Conservation (phyloP, 1,139 yeast species). For the Suhomyces bribrorum region DNA sequence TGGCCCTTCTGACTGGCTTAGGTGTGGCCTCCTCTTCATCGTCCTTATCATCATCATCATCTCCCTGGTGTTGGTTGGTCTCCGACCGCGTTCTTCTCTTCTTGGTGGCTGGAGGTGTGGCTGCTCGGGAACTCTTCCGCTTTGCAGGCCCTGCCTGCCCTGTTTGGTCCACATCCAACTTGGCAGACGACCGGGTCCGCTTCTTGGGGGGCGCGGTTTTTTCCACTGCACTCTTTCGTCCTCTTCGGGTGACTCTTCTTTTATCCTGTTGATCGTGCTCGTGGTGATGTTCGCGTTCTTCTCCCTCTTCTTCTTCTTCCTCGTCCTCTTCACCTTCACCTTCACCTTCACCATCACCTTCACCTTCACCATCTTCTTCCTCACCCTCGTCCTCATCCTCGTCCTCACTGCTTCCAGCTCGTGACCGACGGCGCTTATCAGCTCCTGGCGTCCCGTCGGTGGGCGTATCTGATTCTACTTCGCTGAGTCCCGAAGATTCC, state of each 20-base stretch:
- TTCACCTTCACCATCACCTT: slow-evolving; percentile 2
- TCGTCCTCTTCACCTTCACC: slow-evolving; percentile 18
- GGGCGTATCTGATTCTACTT: slow-evolving; percentile 11
- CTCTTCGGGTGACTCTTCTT: slow-evolving; percentile 6
- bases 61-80: slow-evolving; percentile 18
- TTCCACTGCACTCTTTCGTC: slow-evolving; percentile 11
- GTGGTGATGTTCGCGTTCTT: slow-evolving; percentile 10
- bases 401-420: slow-evolving; percentile 4
- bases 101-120: slow-evolving; percentile 14
- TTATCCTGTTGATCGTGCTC: slow-evolving; percentile 4
- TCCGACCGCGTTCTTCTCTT: slow-evolving; percentile 31
- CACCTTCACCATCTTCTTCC: slow-evolving; percentile 5
- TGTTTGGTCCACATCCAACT: slow-evolving; percentile 22
- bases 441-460: slow-evolving; percentile 4
- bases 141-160: slow-evolving; percentile 12
- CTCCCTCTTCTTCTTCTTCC: slow-evolving; percentile 14
- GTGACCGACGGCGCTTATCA: slow-evolving; percentile 2
- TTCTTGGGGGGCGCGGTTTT: slow-evolving; percentile 23
- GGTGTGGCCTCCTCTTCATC: slow-evolving; percentile 12
- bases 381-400: slow-evolving; percentile 7
- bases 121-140: slow-evolving; percentile 16
- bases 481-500: slow-evolving; percentile 9
- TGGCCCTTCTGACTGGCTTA: slow-evolving; percentile 24
- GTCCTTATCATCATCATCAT: slow-evolving; percentile 11
- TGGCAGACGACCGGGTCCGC: slow-evolving; percentile 31